A percentile compares a stretch with the other conserved stretches of the same genome.
Conservation (phyloP, 164 flowering plant genomes). For the Sedum album region DNA sequence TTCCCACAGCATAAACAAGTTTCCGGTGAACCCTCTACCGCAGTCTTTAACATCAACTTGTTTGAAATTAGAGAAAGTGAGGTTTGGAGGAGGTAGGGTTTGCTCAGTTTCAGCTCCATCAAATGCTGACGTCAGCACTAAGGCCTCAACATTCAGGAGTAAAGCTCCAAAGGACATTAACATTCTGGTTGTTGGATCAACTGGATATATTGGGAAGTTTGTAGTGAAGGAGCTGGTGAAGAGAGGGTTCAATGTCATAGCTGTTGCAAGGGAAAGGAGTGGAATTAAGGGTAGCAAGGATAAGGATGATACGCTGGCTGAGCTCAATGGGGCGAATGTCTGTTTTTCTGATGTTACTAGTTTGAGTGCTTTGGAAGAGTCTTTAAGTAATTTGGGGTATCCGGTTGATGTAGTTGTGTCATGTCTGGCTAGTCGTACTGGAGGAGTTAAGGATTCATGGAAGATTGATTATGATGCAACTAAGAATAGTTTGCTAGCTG, state of each 20-base stretch:
- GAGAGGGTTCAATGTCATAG: conserved; percentile 75
- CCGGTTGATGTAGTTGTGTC: conserved; percentile 78
- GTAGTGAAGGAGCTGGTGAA: conserved; percentile 64
- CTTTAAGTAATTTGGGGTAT: conserved; percentile 37
- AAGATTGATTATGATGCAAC: conserved; percentile 88
- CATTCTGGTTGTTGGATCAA: conserved; percentile 80
- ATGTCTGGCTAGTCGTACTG: conserved; percentile 81
- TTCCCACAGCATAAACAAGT: not conserved
- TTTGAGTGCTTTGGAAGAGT: conserved; percentile 41
- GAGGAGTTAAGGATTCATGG: conserved; percentile 91
- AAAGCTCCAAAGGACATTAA: conserved; percentile 61
- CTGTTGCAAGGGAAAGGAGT: conserved; percentile 78
- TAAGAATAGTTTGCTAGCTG: conserved; percentile 71
- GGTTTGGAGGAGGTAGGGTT: not conserved
- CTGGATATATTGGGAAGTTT: conserved; percentile 91
- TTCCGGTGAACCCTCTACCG: not conserved
- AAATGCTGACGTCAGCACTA: conserved; percentile 13
- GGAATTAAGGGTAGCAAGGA: conserved; percentile 60
- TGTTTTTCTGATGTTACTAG: conserved; percentile 76
- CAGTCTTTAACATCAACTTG: not conserved
- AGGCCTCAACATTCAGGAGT: conserved; percentile 50
- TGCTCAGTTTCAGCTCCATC: conserved; percentile 24
- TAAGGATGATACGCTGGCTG: conserved; percentile 49
- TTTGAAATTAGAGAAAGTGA: not conserved
- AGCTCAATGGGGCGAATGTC: conserved; percentile 60